Evolutionary conservation across 345 rosid species (phyloP).

Genomic region (Trapa incisa): DNA sequence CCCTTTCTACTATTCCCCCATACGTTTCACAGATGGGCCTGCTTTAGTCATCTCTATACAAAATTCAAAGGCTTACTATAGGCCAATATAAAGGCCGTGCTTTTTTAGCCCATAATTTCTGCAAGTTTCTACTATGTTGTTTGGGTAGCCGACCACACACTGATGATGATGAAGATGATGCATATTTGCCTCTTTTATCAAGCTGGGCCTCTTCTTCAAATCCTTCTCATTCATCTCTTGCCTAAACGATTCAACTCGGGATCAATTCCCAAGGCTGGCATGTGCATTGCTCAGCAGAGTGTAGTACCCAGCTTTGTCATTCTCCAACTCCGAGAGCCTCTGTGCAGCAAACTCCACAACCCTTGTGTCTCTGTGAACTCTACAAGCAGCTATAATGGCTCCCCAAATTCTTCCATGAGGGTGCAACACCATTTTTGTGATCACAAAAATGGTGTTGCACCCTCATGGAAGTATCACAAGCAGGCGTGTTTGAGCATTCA

Average conservation of each 20-base stretch:
- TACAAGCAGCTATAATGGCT: conserved; percentile 24
- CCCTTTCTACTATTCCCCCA: no score
- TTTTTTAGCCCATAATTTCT: not conserved
- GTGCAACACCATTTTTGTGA: conserved; percentile 12
- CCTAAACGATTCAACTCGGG: conserved; percentile 20
- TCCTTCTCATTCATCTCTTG: conserved; percentile 18
- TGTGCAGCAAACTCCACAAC: conserved; percentile 21
- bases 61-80: no score
- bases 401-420: conserved; percentile 38
- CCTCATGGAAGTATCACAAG: not conserved
- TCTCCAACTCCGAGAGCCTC: conserved; percentile 19
- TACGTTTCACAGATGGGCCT: no score
- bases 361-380: conserved; percentile 15
- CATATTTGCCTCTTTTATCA: conserved; percentile 12
- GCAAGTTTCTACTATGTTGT: not conserved
- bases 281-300: conserved; percentile 23
- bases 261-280: conserved; percentile 19
- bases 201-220: conserved; percentile 18
- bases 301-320: conserved; percentile 18
- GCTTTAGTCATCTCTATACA: no score
- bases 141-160: not conserved
- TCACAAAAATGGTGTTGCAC: conserved; percentile 19
- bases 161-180: not conserved
- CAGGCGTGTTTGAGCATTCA: no score
- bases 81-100: no score